Conservation (phyloP, 2,329 filamentous ascomycete species). For the Monosporascus sp. region DNA sequence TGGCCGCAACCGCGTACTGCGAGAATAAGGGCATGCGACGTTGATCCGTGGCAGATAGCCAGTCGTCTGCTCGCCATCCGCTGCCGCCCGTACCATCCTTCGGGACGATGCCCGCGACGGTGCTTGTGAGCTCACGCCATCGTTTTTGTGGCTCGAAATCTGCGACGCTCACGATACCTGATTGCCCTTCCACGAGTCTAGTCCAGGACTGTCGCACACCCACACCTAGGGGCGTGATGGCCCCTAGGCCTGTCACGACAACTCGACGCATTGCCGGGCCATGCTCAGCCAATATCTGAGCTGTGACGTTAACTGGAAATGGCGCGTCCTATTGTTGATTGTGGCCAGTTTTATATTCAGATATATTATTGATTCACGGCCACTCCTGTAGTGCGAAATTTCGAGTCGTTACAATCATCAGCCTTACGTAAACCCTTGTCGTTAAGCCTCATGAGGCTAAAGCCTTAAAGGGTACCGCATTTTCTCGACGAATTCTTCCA, state of each 20-base stretch:
- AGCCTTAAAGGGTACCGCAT: too few species aligned
- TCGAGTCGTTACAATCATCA: too few species aligned
- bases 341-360: too few species aligned
- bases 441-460: too few species aligned
- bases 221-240: slow-evolving; percentile 77
- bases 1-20: slow-evolving; percentile 84
- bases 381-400: too few species aligned
- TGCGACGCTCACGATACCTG: slow-evolving; percentile 72
- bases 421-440: too few species aligned
- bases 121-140: slow-evolving; percentile 74
- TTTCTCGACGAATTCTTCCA: too few species aligned
- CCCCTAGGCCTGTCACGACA: slow-evolving; percentile 78
- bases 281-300: slow-evolving; percentile 15
- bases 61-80: slow-evolving; percentile 48
- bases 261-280: slow-evolving; percentile 60
- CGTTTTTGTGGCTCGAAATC: slow-evolving; percentile 47
- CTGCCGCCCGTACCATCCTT: slow-evolving; percentile 37
- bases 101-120: slow-evolving; percentile 79
- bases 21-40: slow-evolving; percentile 87
- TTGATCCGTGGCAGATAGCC: slow-evolving; percentile 48
- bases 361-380: too few species aligned
- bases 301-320: not conserved
- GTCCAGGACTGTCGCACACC: slow-evolving; percentile 75
- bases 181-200: slow-evolving; percentile 72
- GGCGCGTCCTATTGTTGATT: too few species aligned